Evolutionary conservation across 169 alveolate genomes (phyloP).

Genomic region (Theileria equi): DNA sequence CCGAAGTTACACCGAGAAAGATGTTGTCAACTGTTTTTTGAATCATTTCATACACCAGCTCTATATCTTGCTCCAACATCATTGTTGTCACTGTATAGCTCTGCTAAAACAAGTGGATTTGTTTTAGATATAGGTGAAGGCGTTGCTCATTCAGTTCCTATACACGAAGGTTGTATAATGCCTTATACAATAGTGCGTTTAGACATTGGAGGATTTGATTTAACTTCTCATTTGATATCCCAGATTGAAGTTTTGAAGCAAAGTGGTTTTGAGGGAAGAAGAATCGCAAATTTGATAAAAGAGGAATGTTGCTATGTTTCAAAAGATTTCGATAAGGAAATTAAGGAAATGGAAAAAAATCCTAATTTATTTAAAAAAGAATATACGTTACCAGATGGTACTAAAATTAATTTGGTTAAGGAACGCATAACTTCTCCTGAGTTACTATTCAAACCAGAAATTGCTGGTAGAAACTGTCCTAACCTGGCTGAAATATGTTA

Average conservation of each 20-base stretch:
- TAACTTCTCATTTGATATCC: slow-evolving; percentile 64
- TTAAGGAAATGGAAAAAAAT: slow-evolving; percentile 19
- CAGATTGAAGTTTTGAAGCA: slow-evolving; percentile 9
- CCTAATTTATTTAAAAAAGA: slow-evolving; percentile 9
- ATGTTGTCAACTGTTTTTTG: slow-evolving; percentile 87
- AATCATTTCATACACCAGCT: slow-evolving; percentile 87
- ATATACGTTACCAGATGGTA: slow-evolving; percentile 62
- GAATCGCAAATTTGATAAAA: slow-evolving; percentile 51
- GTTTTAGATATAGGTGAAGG: slow-evolving; percentile 94
- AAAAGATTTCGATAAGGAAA: slow-evolving; percentile 27
- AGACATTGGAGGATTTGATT: slow-evolving; percentile 90
- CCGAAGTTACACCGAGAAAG: slow-evolving; percentile 89
- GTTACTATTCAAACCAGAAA: slow-evolving; percentile 50
- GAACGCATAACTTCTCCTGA: slow-evolving; percentile 58
- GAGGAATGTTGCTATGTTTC: slow-evolving; percentile 52
- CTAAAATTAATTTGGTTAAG: slow-evolving; percentile 1
- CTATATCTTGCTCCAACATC: slow-evolving; percentile 86
- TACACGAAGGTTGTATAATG: slow-evolving; percentile 85
- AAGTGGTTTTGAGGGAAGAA: slow-evolving; percentile 2
- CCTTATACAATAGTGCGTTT: slow-evolving; percentile 84
- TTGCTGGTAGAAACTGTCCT: slow-evolving; percentile 34
- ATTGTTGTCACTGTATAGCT: slow-evolving; percentile 86
- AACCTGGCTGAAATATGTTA: slow-evolving; percentile 29
- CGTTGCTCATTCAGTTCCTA: slow-evolving; percentile 89
- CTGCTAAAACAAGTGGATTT: slow-evolving; percentile 89